These are phyloP conservation scores for Suhomyces prunicola DNA, from an alignment of 805 yeast species.

Conservation along the genomic window DNA sequence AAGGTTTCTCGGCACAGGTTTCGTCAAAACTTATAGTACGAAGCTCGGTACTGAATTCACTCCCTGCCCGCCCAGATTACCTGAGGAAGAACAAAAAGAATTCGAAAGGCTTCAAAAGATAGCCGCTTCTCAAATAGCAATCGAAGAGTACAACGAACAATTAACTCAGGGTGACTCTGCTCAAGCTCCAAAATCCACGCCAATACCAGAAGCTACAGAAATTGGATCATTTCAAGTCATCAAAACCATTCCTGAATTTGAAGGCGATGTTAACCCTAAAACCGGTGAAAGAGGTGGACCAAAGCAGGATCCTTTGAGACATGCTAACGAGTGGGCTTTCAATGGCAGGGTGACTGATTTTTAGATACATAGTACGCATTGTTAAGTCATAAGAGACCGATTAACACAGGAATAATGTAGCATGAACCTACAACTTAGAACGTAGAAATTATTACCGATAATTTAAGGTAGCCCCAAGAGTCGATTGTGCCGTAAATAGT, in stretches of 20 bases:
- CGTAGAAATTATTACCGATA: no score
- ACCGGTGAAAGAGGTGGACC: constrained; percentile 98
- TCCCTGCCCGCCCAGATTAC: constrained; percentile 66
- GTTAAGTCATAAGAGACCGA: neutral
- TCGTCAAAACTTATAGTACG: constrained; percentile 10
- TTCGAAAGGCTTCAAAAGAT: constrained; percentile 80
- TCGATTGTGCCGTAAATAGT: neutral
- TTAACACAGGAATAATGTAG: neutral
- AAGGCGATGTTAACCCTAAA: constrained; percentile 86
- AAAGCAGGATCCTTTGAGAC: constrained; percentile 90
- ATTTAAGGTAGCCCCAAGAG: neutral
- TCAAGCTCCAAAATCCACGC: constrained; percentile 13
- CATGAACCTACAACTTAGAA: no score
- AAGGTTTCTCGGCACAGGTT: neutral
- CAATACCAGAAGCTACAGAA: constrained; percentile 46
- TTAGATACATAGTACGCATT: constrained; percentile 24
- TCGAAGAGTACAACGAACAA: constrained; percentile 65
- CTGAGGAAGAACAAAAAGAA: constrained; percentile 82
- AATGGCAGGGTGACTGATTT: constrained; percentile 97
- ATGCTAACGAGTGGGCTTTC: constrained; percentile 84
- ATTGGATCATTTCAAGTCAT: constrained; percentile 63
- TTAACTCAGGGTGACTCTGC: constrained; percentile 20
- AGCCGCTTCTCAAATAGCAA: constrained; percentile 76
- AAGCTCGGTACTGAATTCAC: constrained; percentile 24
- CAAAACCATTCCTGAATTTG: constrained; percentile 88